These are phyloP conservation scores for Gossypium rotundifolium DNA, from an alignment of 345 rosid species.

Conservation along the genomic window DNA sequence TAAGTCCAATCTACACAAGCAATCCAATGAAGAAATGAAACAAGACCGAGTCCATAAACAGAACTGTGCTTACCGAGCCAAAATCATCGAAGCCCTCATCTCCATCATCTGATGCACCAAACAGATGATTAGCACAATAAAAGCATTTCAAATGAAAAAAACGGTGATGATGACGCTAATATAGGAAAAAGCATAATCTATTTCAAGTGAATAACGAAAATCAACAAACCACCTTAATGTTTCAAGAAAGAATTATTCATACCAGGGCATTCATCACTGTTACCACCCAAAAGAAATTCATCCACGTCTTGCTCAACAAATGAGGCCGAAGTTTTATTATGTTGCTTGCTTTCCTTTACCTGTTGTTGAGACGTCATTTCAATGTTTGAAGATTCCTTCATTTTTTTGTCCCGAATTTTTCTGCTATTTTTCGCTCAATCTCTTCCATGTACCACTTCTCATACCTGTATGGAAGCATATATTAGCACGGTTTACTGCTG, in stretches of 20 bases:
- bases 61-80: slow-evolving; percentile 40
- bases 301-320: slow-evolving; percentile 51
- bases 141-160: background rate
- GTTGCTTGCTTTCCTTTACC: slow-evolving; percentile 21
- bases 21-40: background rate
- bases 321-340: slow-evolving; percentile 29
- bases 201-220: background rate
- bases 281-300: slow-evolving; percentile 57
- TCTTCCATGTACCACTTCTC: slow-evolving; percentile 47
- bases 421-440: slow-evolving; percentile 20
- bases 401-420: slow-evolving; percentile 21
- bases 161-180: background rate
- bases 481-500: background rate
- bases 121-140: background rate
- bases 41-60: background rate
- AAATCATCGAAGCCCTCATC: slow-evolving; percentile 41
- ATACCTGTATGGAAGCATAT: slow-evolving; percentile 29
- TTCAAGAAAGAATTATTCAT: background rate
- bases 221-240: background rate
- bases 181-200: background rate
- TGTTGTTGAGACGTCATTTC: slow-evolving; percentile 23
- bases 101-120: slow-evolving; percentile 36
- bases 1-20: background rate
- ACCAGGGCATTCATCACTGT: slow-evolving; percentile 59
- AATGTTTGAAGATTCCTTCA: slow-evolving; percentile 19